Evolutionary conservation across 1,284 basidiomycete species (phyloP).

Genomic region (Leccinum fuscescens): DNA sequence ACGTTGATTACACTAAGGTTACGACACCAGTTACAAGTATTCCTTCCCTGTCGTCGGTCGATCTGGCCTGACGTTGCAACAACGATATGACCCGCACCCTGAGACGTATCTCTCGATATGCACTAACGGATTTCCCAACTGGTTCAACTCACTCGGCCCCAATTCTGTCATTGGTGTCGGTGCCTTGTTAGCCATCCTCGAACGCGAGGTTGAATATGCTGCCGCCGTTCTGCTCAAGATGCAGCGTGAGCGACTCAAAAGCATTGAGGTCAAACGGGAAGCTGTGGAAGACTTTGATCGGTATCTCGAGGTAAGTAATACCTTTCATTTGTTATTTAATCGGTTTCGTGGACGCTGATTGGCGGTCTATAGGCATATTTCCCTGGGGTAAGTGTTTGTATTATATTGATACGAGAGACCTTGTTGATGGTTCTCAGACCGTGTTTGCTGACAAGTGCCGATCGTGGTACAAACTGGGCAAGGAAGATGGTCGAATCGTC

Average conservation of each 20-base stretch:
- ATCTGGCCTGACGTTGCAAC: slow-evolving; percentile 45
- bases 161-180: slow-evolving; percentile 37
- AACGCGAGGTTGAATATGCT: slow-evolving; percentile 55
- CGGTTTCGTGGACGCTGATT: not conserved
- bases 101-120: slow-evolving; percentile 53
- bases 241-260: slow-evolving; percentile 58
- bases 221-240: slow-evolving; percentile 54
- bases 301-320: slow-evolving; percentile 45
- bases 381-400: slow-evolving; percentile 36
- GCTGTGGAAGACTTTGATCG: slow-evolving; percentile 59
- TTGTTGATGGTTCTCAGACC: slow-evolving; percentile 37
- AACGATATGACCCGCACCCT: slow-evolving; percentile 53
- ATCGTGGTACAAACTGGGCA: slow-evolving; percentile 67
- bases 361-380: slow-evolving; percentile 42
- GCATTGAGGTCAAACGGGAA: slow-evolving; percentile 53
- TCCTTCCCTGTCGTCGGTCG: slow-evolving; percentile 55
- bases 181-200: slow-evolving; percentile 49
- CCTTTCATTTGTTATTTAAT: not conserved
- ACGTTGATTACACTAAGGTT: slow-evolving; percentile 34
- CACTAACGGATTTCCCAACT: slow-evolving; percentile 62
- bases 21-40: slow-evolving; percentile 50
- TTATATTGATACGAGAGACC: too few relatives aligned
- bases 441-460: slow-evolving; percentile 58
- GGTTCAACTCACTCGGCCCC: slow-evolving; percentile 56
- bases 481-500: slow-evolving; percentile 54